Percentiles rank a stretch among this genome's conserved stretches.
Evolutionary conservation across 2,329 filamentous ascomycete species (phyloP).

Genomic region (Coleophoma crateriformis): DNA sequence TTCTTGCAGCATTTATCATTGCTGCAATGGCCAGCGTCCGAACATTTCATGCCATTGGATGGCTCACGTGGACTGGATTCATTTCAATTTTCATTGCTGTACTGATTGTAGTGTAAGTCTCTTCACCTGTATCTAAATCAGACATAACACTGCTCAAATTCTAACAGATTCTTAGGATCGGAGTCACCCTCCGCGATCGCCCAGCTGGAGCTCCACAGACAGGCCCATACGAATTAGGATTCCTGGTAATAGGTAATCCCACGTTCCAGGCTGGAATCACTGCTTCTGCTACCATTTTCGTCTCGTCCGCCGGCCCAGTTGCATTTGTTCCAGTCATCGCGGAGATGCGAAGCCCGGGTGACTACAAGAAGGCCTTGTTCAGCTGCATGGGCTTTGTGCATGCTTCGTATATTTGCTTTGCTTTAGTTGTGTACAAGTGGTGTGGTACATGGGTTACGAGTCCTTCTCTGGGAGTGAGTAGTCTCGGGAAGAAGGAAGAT

Average conservation of each 20-base stretch:
- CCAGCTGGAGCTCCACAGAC: conserved; percentile 55
- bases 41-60: conserved; percentile 55
- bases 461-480: conserved; percentile 45
- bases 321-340: conserved; percentile 60
- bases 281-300: conserved; percentile 53
- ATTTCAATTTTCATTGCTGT: conserved; percentile 51
- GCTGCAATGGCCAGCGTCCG: conserved; percentile 45
- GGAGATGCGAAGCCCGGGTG: conserved; percentile 55
- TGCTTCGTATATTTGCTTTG: conserved; percentile 51
- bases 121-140: neutral
- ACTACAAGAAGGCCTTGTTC: conserved; percentile 56
- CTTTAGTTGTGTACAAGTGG: conserved; percentile 45
- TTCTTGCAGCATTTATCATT: conserved; percentile 45
- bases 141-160: too few relatives aligned
- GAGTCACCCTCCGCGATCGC: conserved; percentile 49
- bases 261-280: conserved; percentile 54
- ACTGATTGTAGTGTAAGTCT: conserved; percentile 34
- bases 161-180: conserved; percentile 29
- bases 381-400: conserved; percentile 54
- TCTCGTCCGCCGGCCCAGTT: conserved; percentile 52
- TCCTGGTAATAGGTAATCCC: conserved; percentile 47
- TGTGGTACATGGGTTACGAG: conserved; percentile 58
- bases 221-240: conserved; percentile 55
- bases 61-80: conserved; percentile 58
- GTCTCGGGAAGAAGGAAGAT: too few relatives aligned